These are phyloP conservation scores for Starmerella bombicola DNA, from an alignment of 805 yeast genomes.

Conservation along the genomic window DNA sequence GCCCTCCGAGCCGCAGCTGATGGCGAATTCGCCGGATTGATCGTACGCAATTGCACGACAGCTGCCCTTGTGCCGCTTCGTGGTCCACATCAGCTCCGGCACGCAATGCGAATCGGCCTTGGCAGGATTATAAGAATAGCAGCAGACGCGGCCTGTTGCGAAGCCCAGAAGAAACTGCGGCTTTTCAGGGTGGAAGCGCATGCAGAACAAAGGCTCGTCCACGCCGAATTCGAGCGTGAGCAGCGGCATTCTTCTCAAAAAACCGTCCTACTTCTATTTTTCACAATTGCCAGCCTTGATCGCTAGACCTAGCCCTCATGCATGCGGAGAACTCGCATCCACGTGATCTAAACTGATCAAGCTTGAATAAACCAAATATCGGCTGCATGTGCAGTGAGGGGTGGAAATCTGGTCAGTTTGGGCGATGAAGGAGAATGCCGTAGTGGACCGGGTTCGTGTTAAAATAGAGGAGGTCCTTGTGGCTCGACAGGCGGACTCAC, in stretches of 20 bases:
- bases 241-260: conserved; percentile 4
- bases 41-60: conserved; percentile 56
- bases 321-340: too few relatives aligned
- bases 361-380: too few relatives aligned
- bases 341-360: too few relatives aligned
- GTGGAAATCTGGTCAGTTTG: too few relatives aligned
- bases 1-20: conserved; percentile 67
- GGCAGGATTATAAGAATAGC: conserved; percentile 46
- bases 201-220: conserved; percentile 43
- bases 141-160: conserved; percentile 67
- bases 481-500: too few relatives aligned
- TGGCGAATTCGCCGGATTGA: conserved; percentile 44
- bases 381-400: too few relatives aligned
- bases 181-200: conserved; percentile 64
- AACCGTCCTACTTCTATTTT: too few relatives aligned
- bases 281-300: too few relatives aligned
- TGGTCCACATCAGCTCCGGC: conserved; percentile 49
- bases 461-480: too few relatives aligned
- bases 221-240: conserved; percentile 25
- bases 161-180: conserved; percentile 57
- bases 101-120: conserved; percentile 27
- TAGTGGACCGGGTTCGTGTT: too few relatives aligned
- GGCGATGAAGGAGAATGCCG: too few relatives aligned
- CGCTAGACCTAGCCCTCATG: too few relatives aligned
- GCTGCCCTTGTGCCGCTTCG: conserved; percentile 81